Base-by-base conservation (phyloP, 139 green algal genomes). In the Edaphochlamys debaryana region DNA sequence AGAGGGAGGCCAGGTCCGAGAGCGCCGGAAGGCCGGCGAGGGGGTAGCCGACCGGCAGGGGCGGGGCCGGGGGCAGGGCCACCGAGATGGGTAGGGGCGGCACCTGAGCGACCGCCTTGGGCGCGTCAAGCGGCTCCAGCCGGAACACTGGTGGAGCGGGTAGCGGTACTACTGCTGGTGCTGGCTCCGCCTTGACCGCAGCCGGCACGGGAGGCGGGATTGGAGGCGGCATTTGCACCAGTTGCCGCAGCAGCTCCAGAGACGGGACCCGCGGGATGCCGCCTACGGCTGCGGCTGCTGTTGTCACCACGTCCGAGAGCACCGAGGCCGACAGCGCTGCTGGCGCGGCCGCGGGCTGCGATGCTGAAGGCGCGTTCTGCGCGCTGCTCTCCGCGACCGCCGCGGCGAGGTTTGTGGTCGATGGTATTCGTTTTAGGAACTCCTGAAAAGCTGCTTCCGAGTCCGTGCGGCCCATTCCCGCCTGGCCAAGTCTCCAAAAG, bases 391-490 rank as follows among this genome's bases (percentile, higher is more conserved):
- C 69, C 62, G 71, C 80, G 45, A 85, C 60, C 52, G 82, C 73
- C 30, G 86, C 83, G 15, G 87, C 87, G 2, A 95, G 83, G 86
- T 93, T 94, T 22, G 69, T 93, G 20, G 87, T 89, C 11, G 86
- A 92, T 0, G 93, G 93, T 60, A 96, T 96, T n/a, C 91, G 88
- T 64, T 94, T 94, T 0, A 96, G 63, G 67, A 95, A 95, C 48
- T 95, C 93, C 69, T 93, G 82, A 71, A 96, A 96, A 1, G 91
- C 91, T 27, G 88, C 84, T 58, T 95, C 90, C 3, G 56, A 86
- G 79, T 94, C 90, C 8, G 85, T 94, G 25, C 92, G 71, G 1
- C 87, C 86, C 32, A 95, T 90, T 9, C 87, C 88, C 37, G 82
- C 68, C 52, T 87, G 56, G 62, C 80, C 63, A 29, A 88, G 71